Conservation (phyloP, 345 rosid species). For the Orychophragmus violaceus region DNA sequence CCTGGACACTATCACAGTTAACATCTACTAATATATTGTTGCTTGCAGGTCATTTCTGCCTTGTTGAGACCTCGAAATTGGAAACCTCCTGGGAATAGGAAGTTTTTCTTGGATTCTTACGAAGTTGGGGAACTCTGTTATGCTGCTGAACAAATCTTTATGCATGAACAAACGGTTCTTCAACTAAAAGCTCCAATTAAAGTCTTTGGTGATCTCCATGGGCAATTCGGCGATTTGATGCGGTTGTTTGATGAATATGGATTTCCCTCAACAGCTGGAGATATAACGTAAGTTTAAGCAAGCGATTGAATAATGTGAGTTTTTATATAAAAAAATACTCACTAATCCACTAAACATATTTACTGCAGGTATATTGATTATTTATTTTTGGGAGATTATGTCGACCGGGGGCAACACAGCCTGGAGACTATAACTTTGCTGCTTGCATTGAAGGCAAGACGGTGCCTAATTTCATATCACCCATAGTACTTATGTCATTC, state of each 20-base stretch:
- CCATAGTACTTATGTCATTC: too few species aligned
- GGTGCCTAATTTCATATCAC: too few species aligned
- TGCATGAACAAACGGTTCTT: slow-evolving; percentile 73
- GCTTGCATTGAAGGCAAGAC: slow-evolving; percentile 80
- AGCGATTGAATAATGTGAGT: neutral
- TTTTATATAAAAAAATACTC: too few species aligned
- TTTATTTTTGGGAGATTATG: slow-evolving; percentile 90
- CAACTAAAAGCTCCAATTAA: slow-evolving; percentile 74
- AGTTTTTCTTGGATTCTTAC: slow-evolving; percentile 59
- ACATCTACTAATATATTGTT: too few species aligned
- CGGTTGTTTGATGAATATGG: slow-evolving; percentile 72
- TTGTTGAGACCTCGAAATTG: slow-evolving; percentile 75
- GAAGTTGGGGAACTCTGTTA: slow-evolving; percentile 72
- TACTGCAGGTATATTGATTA: slow-evolving; percentile 73
- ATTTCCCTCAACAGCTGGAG: slow-evolving; percentile 78
- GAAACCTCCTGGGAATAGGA: slow-evolving; percentile 58
- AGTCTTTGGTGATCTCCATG: slow-evolving; percentile 85
- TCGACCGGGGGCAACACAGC: slow-evolving; percentile 91
- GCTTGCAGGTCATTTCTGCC: slow-evolving; percentile 45
- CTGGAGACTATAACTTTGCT: slow-evolving; percentile 83
- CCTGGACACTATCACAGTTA: too few species aligned
- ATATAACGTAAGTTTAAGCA: slow-evolving; percentile 57
- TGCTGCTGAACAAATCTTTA: slow-evolving; percentile 58
- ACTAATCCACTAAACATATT: too few species aligned
- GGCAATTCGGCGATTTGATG: slow-evolving; percentile 85